Conservation (phyloP, 2,329 filamentous ascomycete species). For the Nothopassalora personata region DNA sequence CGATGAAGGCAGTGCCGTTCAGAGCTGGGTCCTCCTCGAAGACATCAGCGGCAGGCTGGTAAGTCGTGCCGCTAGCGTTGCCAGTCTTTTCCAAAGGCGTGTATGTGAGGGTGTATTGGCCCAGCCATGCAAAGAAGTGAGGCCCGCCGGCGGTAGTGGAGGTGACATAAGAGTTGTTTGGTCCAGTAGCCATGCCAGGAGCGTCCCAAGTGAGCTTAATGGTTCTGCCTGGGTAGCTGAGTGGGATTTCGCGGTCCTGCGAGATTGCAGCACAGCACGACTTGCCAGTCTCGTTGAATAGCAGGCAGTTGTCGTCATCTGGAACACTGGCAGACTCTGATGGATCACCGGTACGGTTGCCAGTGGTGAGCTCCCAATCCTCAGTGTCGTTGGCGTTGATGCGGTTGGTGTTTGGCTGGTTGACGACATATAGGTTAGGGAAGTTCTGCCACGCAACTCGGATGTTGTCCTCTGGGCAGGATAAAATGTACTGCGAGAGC, state of each 20-base stretch:
- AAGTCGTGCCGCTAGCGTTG: not conserved
- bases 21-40: not conserved
- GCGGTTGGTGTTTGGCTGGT: no score
- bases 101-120: not conserved
- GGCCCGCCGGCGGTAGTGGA: not conserved
- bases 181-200: not conserved
- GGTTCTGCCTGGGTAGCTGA: not conserved
- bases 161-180: not conserved
- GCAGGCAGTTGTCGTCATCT: no score
- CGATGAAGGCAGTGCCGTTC: not conserved
- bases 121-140: not conserved
- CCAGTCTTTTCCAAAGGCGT: not conserved
- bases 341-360: no score
- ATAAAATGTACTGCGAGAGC: no score
- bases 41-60: not conserved
- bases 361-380: no score
- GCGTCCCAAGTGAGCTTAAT: not conserved
- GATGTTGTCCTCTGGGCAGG: no score
- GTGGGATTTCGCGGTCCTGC: not conserved
- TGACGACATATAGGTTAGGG: no score
- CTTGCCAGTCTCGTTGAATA: no score
- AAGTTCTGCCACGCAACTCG: no score
- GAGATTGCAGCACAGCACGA: not conserved
- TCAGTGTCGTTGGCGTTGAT: no score
- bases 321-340: no score